Percentiles rank a stretch among this genome's conserved stretches.
These are phyloP conservation scores for Solanum chilense DNA, from an alignment of 257 asterid genomes.

Conservation along the genomic window DNA sequence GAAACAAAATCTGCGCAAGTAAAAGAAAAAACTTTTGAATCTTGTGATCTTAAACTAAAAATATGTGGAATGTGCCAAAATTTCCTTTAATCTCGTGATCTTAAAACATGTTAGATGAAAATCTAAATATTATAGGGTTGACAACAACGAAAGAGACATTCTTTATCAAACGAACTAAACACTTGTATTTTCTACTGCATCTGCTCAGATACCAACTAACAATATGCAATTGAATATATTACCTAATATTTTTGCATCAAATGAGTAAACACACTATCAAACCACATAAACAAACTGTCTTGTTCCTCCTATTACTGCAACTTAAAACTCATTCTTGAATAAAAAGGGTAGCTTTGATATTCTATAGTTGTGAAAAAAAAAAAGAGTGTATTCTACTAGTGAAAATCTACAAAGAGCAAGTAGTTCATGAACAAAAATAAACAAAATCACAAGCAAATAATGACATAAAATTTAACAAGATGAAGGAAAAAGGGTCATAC, in stretches of 20 bases:
- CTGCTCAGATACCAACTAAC: neutral
- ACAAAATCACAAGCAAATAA: neutral
- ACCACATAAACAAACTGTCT: neutral
- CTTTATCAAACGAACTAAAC: too few relatives aligned
- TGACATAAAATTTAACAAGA: neutral
- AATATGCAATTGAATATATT: neutral
- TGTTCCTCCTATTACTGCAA: neutral
- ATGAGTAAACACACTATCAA: neutral
- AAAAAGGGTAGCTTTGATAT: neutral
- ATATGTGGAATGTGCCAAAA: neutral
- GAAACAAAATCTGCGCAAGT: rapidly evolving
- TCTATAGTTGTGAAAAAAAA: neutral
- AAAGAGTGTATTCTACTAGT: neutral
- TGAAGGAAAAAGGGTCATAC: neutral
- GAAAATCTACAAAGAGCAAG: neutral
- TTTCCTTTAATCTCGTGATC: neutral
- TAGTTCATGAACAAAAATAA: neutral
- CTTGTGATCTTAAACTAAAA: neutral
- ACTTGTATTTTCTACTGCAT: too few relatives aligned
- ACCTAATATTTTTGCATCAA: neutral
- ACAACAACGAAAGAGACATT: neutral
- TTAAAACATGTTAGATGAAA: neutral
- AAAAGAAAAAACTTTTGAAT: neutral
- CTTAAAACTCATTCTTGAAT: neutral
- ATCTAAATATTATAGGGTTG: rapidly evolving